Evolutionary conservation across 768 basidiomycete species (phyloP).

Genomic region (Boletellus sp.): DNA sequence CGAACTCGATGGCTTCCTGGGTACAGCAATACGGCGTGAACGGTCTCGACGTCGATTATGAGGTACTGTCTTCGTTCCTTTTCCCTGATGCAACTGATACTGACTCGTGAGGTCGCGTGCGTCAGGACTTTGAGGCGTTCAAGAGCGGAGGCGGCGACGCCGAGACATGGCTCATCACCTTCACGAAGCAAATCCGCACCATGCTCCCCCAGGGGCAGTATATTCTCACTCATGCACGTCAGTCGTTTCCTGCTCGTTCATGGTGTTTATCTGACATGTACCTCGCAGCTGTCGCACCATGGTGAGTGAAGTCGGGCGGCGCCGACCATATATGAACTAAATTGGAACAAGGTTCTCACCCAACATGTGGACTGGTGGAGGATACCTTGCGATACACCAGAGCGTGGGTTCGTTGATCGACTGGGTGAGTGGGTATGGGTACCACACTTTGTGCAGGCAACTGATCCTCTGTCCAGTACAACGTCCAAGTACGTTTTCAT

Average conservation of each 20-base stretch:
- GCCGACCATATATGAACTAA: not conserved
- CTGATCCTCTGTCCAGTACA: constrained; percentile 21
- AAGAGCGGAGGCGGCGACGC: constrained; percentile 36
- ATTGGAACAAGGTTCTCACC: constrained; percentile 19
- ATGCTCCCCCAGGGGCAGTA: constrained; percentile 32
- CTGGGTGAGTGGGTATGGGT: constrained; percentile 31
- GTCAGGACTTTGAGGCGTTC: constrained; percentile 35
- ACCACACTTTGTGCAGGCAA: not conserved
- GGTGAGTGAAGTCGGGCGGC: constrained; percentile 10
- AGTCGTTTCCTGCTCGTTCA: constrained; percentile 5
- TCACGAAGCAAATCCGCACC: constrained; percentile 32
- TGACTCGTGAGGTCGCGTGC: not conserved
- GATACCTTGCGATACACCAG: constrained; percentile 37
- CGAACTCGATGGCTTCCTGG: constrained; percentile 44
- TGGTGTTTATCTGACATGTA: not conserved
- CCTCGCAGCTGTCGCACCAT: constrained; percentile 18
- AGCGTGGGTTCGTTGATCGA: constrained; percentile 44
- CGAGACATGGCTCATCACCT: constrained; percentile 34
- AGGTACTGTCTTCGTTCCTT: constrained; percentile 20
- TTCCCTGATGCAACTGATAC: not conserved
- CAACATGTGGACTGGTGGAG: constrained; percentile 23
- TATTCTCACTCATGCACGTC: constrained; percentile 36
- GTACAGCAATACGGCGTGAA: constrained; percentile 45
- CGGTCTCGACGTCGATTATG: constrained; percentile 56
- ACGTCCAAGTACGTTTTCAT: constrained; percentile 35